phyloP scores from a whole-genome alignment of 768 basidiomycete species.

The Kockovaella imperatae region DNA sequence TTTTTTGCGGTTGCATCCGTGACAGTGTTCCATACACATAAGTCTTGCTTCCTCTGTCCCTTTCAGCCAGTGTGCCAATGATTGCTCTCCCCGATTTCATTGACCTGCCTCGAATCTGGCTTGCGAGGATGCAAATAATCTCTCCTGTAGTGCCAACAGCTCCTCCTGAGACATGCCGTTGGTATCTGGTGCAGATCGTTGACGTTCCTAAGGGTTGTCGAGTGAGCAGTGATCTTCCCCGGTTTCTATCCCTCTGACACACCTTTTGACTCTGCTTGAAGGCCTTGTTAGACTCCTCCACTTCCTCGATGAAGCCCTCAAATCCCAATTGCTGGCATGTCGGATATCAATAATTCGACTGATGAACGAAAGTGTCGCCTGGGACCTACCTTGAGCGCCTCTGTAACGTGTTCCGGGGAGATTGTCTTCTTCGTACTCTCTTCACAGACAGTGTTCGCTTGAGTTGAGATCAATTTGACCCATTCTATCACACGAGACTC shows the following conservation, averaged over 20 bases:
- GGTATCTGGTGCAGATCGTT: constrained; percentile 47
- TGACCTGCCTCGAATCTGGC: constrained; percentile 44
- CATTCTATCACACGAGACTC: no score
- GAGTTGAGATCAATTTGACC: constrained; percentile 91
- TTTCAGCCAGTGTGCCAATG: no score
- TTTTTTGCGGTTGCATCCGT: no score
- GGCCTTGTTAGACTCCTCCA: constrained; percentile 86
- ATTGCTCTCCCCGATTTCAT: no score
- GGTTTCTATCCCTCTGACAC: constrained; percentile 21
- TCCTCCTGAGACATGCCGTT: constrained; percentile 90
- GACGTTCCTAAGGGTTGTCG: constrained; percentile 25
- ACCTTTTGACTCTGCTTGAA: constrained; percentile 96
- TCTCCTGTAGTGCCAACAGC: constrained; percentile 75
- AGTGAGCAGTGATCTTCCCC: background rate
- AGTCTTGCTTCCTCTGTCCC: no score
- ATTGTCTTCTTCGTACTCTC: constrained; percentile 98
- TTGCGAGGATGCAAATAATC: constrained; percentile 83
- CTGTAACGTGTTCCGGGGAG: constrained; percentile 90
- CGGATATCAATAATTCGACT: background rate
- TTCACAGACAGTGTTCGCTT: constrained; percentile 97
- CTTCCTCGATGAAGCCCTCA: constrained; percentile 79
- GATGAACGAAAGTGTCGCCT: background rate
- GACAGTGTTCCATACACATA: no score
- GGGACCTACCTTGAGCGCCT: constrained; percentile 66
- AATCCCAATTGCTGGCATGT: constrained; percentile 80